phyloP scores from a whole-genome alignment of 148 eudicot genomes.

The Amaranthus hypochondriacus region DNA sequence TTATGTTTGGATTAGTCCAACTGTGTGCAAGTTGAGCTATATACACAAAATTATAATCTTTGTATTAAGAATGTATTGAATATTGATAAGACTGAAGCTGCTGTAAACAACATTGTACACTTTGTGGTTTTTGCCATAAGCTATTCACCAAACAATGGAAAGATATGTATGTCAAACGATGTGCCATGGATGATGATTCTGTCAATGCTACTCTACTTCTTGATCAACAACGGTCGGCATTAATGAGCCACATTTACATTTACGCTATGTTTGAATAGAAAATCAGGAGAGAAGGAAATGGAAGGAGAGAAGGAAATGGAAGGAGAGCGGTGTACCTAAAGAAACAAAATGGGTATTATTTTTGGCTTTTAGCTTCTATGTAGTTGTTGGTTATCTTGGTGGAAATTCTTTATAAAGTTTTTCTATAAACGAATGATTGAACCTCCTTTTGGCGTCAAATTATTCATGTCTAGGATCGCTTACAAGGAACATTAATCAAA shows the following conservation, averaged over 20 bases:
- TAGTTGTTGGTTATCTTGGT: no score
- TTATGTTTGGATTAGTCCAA: slow-evolving; percentile 14
- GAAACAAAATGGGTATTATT: no score
- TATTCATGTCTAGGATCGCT: no score
- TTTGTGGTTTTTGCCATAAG: neutral
- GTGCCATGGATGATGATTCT: slow-evolving; percentile 16
- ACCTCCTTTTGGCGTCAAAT: no score
- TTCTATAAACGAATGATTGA: no score
- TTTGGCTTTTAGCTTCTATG: no score
- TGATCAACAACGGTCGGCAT: slow-evolving; percentile 29
- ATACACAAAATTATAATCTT: slow-evolving; percentile 20
- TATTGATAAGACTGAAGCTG: slow-evolving; percentile 6
- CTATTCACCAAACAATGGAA: neutral
- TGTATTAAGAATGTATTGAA: slow-evolving; percentile 15
- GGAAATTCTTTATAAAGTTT: no score
- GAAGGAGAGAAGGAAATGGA: no score
- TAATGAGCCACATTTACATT: slow-evolving; percentile 34
- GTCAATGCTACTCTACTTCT: slow-evolving; percentile 15
- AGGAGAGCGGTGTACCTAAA: no score
- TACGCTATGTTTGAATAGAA: no score
- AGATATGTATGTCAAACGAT: slow-evolving; percentile 17
- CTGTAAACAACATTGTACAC: neutral
- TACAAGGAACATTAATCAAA: no score
- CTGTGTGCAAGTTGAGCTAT: slow-evolving; percentile 22
- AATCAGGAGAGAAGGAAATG: no score